phyloP scores from a whole-genome alignment of 2,329 filamentous ascomycete genomes.

The Magnaporthiopsis incrustans region DNA sequence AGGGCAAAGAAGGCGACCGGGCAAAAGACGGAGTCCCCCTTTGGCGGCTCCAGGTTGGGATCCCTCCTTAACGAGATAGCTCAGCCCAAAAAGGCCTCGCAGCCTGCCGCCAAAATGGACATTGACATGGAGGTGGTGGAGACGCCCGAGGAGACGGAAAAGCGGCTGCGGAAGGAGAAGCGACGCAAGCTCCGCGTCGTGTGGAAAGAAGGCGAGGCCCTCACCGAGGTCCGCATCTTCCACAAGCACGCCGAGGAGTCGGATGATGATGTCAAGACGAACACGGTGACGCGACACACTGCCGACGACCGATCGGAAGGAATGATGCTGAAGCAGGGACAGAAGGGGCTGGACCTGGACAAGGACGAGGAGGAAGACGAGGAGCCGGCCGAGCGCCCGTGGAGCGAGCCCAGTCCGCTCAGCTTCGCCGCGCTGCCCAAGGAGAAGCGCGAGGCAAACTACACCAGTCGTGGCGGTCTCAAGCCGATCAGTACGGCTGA shows the following conservation, averaged over 20 bases:
- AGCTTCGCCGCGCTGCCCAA: conserved; percentile 40
- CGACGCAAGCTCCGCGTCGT: conserved; percentile 61
- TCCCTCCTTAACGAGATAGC: conserved; percentile 43
- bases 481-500: conserved; percentile 45
- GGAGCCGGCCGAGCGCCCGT: conserved; percentile 43
- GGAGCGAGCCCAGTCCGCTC: conserved; percentile 38
- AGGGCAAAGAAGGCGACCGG: conserved; percentile 17
- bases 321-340: conserved; percentile 54
- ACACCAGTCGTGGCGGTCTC: conserved; percentile 45
- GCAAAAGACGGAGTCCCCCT: conserved; percentile 23
- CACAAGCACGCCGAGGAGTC: conserved; percentile 66
- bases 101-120: conserved; percentile 25
- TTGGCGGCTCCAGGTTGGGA: conserved; percentile 41
- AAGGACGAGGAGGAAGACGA: conserved; percentile 52
- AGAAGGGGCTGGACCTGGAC: conserved; percentile 28
- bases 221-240: conserved; percentile 62
- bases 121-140: conserved; percentile 47
- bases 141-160: conserved; percentile 58
- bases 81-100: conserved; percentile 42
- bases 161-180: conserved; percentile 63
- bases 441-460: conserved; percentile 39
- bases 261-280: conserved; percentile 60
- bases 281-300: conserved; percentile 63
- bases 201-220: conserved; percentile 59
- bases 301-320: conserved; percentile 67